Base-by-base conservation (phyloP, 208 protist species). In the Leishmania mexicana region DNA sequence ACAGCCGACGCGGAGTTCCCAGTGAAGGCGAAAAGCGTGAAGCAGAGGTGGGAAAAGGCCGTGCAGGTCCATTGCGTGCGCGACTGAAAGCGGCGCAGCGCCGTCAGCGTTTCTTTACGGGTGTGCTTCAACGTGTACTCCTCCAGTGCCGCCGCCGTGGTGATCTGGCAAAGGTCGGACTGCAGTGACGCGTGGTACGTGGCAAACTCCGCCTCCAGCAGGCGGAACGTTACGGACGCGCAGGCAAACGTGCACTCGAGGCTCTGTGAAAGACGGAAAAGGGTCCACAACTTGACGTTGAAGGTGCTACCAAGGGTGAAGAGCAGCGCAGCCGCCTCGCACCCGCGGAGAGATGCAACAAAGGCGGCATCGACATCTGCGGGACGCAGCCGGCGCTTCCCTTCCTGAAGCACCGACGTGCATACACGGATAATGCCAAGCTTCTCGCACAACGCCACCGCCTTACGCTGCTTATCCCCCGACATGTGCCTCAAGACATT, bases 401-500 rank as follows among this genome's bases (percentile, higher is more conserved):
- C 81, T 64, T 75, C 77, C 67, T 88, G 83, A 53, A 95, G 74
- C 19, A 92, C 85, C 1, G 79, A 58, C n/a, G 73, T 79, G 79
- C 89, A 92, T 38, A 81, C 71, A 31, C 88, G 85, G 38, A 92
- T 71, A 1, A 95, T 57, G 3, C 88, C 88, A 24, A 92, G 68
- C 57, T 89, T 86, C 74, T 86, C 87, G 78, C 94, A 95, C 15
- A 87, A 47, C 35, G 82, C 83, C 75, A 94, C 85, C 0, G 87
- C 81, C 71, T 79, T 88, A 47, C 76, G 47, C 79, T 89, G 85
- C 78, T 86, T 83, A 35, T 89, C 83, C 10, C 64, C 49, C 15
- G 86, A 17, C 78, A 89, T 84, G 60, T 82, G 84, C 45, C 84
- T 87, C 42, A 95, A 79, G 6, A 97, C 79, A 75, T 95, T 95